A percentile compares a stretch with the other conserved stretches of the same genome.
These are phyloP conservation scores for Colletotrichum somersetense DNA, from an alignment of 2,329 filamentous ascomycete species.

Conservation along the genomic window DNA sequence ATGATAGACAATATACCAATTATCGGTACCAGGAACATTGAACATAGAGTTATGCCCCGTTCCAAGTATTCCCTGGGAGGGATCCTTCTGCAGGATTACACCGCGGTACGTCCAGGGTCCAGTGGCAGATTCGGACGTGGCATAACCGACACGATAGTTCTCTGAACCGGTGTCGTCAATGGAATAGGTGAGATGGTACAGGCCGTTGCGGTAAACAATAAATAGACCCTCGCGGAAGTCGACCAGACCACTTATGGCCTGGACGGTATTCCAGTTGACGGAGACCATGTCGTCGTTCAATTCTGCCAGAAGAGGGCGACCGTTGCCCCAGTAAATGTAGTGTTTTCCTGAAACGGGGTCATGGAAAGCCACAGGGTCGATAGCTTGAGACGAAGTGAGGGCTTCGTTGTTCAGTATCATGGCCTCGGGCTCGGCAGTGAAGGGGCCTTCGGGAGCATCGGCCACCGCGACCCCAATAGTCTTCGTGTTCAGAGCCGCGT, in stretches of 20 bases:
- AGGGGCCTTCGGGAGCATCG: conserved; percentile 70
- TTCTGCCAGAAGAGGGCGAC: conserved; percentile 55
- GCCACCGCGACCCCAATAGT: conserved; percentile 73
- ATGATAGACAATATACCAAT: conserved; percentile 65
- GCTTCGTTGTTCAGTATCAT: conserved; percentile 68
- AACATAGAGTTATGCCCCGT: conserved; percentile 61
- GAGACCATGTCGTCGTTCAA: conserved; percentile 61
- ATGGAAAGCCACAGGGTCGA: conserved; percentile 72
- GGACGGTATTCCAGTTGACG: conserved; percentile 53
- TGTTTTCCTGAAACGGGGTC: conserved; percentile 69
- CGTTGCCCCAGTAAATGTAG: conserved; percentile 73
- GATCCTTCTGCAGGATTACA: conserved; percentile 58
- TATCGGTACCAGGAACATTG: conserved; percentile 60
- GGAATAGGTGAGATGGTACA: conserved; percentile 63
- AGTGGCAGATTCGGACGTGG: conserved; percentile 52
- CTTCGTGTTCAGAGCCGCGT: conserved; percentile 65
- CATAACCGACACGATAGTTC: conserved; percentile 62
- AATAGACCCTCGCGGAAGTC: conserved; percentile 60
- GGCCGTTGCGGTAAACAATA: conserved; percentile 57
- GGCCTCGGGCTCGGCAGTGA: conserved; percentile 63
- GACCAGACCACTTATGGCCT: conserved; percentile 52
- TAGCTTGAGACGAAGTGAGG: conserved; percentile 57
- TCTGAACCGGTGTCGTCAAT: conserved; percentile 61
- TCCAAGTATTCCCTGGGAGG: conserved; percentile 56
- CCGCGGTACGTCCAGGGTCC: conserved; percentile 62